Evolutionary conservation across 202 grass and related monocot species (phyloP).

Genomic region (Brachypodium distachyon): DNA sequence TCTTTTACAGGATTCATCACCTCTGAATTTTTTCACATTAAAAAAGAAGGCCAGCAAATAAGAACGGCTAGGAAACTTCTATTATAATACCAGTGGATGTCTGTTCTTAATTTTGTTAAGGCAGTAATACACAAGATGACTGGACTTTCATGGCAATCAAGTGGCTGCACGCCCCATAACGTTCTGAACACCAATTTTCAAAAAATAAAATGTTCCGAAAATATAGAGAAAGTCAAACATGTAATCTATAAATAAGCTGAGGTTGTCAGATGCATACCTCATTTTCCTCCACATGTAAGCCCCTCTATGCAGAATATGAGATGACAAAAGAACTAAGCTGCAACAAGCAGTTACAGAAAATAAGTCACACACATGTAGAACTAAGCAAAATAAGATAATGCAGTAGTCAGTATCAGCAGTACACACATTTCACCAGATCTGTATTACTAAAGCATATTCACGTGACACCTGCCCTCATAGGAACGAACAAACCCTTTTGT

Average conservation of each 20-base stretch:
- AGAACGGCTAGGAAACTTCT: neutral
- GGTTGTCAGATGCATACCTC: slow-evolving; percentile 7
- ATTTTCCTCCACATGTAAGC: slow-evolving; percentile 13
- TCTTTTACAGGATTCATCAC: slow-evolving; percentile 2
- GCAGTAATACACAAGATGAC: neutral
- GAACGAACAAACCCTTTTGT: neutral
- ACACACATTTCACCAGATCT: neutral
- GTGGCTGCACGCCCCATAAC: neutral
- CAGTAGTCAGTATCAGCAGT: slow-evolving; percentile 1
- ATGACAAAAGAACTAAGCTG: neutral
- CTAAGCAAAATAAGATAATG: slow-evolving; percentile 5
- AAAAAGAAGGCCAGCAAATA: neutral
- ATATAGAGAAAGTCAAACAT: neutral
- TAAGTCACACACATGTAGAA: neutral
- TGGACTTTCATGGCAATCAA: neutral
- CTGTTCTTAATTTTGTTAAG: neutral
- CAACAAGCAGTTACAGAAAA: neutral
- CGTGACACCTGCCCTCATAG: neutral
- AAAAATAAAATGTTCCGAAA: neutral
- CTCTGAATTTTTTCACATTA: neutral
- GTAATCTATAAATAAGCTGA: neutral
- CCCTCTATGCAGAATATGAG: neutral
- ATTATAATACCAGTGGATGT: neutral
- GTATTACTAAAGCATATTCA: slow-evolving; percentile 1
- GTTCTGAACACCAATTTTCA: neutral